phyloP scores from a whole-genome alignment of 176 grass and related monocot genomes.

The Aechmea fasciata region DNA sequence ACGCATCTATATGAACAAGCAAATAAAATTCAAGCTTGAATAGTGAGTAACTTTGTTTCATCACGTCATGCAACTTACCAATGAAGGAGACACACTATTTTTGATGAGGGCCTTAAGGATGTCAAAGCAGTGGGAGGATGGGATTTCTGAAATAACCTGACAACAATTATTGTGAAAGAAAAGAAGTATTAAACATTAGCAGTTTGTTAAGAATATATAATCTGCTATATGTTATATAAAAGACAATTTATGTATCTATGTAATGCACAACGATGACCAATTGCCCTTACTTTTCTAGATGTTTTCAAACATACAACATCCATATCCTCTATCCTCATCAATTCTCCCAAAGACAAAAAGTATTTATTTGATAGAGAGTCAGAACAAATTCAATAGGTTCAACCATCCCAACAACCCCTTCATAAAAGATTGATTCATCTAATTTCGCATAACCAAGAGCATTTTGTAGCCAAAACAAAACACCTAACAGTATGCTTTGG shows the following conservation, averaged over 20 bases:
- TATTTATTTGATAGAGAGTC: constrained; percentile 13
- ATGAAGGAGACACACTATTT: constrained; percentile 51
- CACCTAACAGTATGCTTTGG: not conserved
- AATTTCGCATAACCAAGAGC: no score
- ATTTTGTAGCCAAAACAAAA: no score
- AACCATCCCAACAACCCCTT: no score
- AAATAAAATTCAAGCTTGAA: constrained; percentile 11
- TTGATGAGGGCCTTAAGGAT: constrained; percentile 55
- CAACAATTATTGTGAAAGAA: constrained; percentile 14
- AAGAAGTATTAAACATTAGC: not conserved
- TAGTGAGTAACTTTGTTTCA: not conserved
- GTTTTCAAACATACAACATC: no score
- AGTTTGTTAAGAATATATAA: no score
- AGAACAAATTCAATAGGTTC: no score
- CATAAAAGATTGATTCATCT: no score
- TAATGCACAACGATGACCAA: no score
- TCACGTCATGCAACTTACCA: constrained; percentile 33
- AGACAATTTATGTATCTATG: no score
- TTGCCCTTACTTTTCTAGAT: no score
- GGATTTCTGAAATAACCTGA: constrained; percentile 68
- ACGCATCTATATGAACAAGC: constrained; percentile 7
- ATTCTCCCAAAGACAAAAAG: not conserved
- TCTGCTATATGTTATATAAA: no score
- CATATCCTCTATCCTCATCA: no score
- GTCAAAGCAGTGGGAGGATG: constrained; percentile 57